A percentile compares a stretch with the other conserved stretches of the same genome.
phyloP scores from a whole-genome alignment of 495 filamentous ascomycete species.

The Xylaria castorea region DNA sequence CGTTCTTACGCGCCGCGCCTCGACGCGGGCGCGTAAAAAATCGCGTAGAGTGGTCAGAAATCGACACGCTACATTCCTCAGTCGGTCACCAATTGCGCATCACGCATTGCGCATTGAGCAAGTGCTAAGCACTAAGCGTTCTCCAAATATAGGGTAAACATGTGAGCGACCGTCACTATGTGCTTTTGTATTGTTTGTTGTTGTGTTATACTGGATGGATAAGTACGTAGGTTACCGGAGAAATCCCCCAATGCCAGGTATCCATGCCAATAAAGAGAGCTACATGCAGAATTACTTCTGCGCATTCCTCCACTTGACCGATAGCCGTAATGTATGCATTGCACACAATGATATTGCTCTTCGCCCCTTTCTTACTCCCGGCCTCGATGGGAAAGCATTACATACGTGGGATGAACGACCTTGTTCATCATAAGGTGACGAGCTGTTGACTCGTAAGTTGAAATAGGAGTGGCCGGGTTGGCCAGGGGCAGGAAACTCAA shows the following conservation, averaged over 20 bases:
- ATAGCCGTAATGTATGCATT: not conserved
- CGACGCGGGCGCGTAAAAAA: conserved; percentile 14
- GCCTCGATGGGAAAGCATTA: conserved; percentile 8
- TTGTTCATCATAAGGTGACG: not conserved
- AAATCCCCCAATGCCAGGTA: conserved; percentile 2
- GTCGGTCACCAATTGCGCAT: not conserved
- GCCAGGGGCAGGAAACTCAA: not conserved
- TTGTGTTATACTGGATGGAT: not conserved
- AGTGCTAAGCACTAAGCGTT: not conserved
- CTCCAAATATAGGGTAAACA: too few relatives aligned
- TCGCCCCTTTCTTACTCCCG: not conserved
- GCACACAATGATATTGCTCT: not conserved
- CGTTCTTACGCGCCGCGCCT: not conserved
- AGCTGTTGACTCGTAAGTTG: not conserved
- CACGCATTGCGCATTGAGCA: not conserved
- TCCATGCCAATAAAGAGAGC: not conserved
- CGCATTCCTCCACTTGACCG: not conserved
- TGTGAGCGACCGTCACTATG: not conserved
- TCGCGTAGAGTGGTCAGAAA: conserved; percentile 20
- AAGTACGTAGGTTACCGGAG: not conserved
- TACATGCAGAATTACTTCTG: not conserved
- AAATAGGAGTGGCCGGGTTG: not conserved
- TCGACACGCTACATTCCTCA: not conserved
- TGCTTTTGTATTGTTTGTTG: conserved; percentile 15
- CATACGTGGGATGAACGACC: conserved; percentile 4